Percentiles rank a stretch among this genome's conserved stretches.
phyloP scores from a whole-genome alignment of 768 basidiomycete species.

The Lentinula lateritia region DNA sequence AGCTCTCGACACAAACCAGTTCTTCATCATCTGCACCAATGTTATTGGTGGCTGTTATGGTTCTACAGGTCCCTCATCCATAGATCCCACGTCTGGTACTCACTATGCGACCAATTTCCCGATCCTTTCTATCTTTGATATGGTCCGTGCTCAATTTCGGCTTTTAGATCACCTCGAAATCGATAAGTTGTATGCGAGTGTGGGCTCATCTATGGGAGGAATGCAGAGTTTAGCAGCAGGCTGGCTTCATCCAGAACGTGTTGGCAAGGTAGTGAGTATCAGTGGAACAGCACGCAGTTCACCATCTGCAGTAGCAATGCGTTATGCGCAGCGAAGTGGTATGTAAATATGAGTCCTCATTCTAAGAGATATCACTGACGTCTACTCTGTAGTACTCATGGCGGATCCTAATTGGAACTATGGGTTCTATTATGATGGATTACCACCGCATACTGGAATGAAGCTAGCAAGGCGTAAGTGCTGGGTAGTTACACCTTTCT shows the following conservation, averaged over 20 bases:
- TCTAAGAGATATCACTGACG: neutral
- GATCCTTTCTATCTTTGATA: slow-evolving; percentile 90
- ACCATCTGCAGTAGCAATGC: slow-evolving; percentile 90
- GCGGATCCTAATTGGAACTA: slow-evolving; percentile 99
- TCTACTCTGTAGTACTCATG: slow-evolving; percentile 74
- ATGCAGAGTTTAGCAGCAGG: slow-evolving; percentile 98
- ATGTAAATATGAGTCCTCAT: slow-evolving; percentile 20
- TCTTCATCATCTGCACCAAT: slow-evolving; percentile 94
- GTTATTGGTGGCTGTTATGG: slow-evolving; percentile 98
- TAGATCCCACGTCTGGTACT: slow-evolving; percentile 59
- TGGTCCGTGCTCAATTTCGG: slow-evolving; percentile 90
- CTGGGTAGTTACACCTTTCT: neutral
- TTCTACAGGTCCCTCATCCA: slow-evolving; percentile 88
- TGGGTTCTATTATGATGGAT: slow-evolving; percentile 91
- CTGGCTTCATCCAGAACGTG: slow-evolving; percentile 85
- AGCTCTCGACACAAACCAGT: slow-evolving; percentile 87
- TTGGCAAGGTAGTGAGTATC: slow-evolving; percentile 88
- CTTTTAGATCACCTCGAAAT: slow-evolving; percentile 83
- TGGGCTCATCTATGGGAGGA: slow-evolving; percentile 95
- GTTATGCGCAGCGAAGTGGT: slow-evolving; percentile 96
- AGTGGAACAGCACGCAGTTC: slow-evolving; percentile 92
- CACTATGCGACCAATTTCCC: slow-evolving; percentile 92
- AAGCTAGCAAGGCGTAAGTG: slow-evolving; percentile 87
- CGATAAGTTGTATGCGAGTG: slow-evolving; percentile 83
- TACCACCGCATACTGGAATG: slow-evolving; percentile 99